A percentile compares a stretch with the other conserved stretches of the same genome.
These are phyloP conservation scores for Solanum infundibuliforme DNA, from an alignment of 257 asterid species.

Conservation along the genomic window DNA sequence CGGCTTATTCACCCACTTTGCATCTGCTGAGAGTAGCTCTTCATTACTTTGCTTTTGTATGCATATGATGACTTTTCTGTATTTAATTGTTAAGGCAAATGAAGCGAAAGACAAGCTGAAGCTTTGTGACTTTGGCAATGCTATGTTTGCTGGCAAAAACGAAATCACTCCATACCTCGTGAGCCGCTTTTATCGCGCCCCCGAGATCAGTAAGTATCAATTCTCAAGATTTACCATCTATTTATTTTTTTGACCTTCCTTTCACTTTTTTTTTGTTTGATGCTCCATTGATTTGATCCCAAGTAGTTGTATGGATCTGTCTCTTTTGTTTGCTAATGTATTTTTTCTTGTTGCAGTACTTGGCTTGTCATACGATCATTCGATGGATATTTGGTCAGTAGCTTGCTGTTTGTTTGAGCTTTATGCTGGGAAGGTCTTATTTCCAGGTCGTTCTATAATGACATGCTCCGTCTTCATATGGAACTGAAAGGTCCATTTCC, in stretches of 20 bases:
- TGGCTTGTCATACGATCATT: slow-evolving; percentile 87
- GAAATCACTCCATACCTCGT: slow-evolving; percentile 94
- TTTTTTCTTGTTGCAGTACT: slow-evolving; percentile 43
- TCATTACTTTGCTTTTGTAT: neutral
- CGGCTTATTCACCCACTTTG: neutral
- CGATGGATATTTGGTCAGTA: slow-evolving; percentile 94
- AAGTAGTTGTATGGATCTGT: neutral
- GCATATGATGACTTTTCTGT: neutral
- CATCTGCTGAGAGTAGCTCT: neutral
- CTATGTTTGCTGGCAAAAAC: slow-evolving; percentile 98
- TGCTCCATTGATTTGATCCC: neutral
- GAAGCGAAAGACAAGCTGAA: slow-evolving; percentile 82
- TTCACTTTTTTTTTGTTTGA: neutral
- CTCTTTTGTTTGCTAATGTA: neutral
- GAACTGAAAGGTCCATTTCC: slow-evolving; percentile 91
- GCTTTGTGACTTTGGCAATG: slow-evolving; percentile 95
- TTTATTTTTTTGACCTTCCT: neutral
- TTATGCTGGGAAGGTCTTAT: slow-evolving; percentile 82
- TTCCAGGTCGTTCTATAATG: slow-evolving; percentile 84
- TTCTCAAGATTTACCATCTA: neutral
- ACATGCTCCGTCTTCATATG: slow-evolving; percentile 97
- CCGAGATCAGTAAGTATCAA: slow-evolving; percentile 75
- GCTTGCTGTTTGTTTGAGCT: slow-evolving; percentile 97
- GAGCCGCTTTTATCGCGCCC: slow-evolving; percentile 92
- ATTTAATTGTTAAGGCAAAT: slow-evolving; percentile 45